Evolutionary conservation across 2,329 filamentous ascomycete genomes (phyloP), one percentile per base, ranked within the genome.

Genomic region (Byssoonygena ceratinophila): DNA sequence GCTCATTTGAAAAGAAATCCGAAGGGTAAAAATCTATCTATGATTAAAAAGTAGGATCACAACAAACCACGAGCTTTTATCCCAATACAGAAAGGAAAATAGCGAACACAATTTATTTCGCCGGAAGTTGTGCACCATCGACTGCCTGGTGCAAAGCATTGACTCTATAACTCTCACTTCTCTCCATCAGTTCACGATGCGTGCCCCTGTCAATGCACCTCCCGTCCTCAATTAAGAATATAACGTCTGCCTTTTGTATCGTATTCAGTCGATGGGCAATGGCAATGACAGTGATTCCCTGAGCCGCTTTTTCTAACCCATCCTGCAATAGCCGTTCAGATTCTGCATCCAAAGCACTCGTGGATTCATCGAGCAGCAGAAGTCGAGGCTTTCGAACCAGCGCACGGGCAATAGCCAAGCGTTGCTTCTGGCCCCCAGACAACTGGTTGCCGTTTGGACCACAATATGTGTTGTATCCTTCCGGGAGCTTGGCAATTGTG

Each of bases 241-340:
- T 91, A 14, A 84, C 73, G 64, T 92, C 83, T 1, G 86, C 85
- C 59, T 88, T 84, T 63, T 85, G 83, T 32, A 86, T 81, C 18
- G 83, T 89, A 1, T 82, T 82, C 49, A 89, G 72, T 8, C 85
- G 75, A 64, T 89, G 85, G 1, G 85, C 85, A 14, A 90, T 83
- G 6, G 84, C 83, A 4, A 89, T 74, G 58, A 84, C 85, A 3
- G 85, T 77, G 20, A 62, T 60, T 37, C 55, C 82, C 25, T 56
- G 53, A 0, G 79, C 79, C 46, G 53, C 65, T 49, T 72, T 74
- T 71, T 86, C 81, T 60, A 88, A 80, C 0, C 83, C 83, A 1
- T 72, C 74, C 64, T 87, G 80, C 27, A 85, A 78, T 3, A 81
- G 69, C 57, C 75, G 75, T 62, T 84, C 82, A 4, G 76, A 80